Conservation (phyloP, 352 stramenopile genomes). For the Thalassiosira livingstoniorum region DNA sequence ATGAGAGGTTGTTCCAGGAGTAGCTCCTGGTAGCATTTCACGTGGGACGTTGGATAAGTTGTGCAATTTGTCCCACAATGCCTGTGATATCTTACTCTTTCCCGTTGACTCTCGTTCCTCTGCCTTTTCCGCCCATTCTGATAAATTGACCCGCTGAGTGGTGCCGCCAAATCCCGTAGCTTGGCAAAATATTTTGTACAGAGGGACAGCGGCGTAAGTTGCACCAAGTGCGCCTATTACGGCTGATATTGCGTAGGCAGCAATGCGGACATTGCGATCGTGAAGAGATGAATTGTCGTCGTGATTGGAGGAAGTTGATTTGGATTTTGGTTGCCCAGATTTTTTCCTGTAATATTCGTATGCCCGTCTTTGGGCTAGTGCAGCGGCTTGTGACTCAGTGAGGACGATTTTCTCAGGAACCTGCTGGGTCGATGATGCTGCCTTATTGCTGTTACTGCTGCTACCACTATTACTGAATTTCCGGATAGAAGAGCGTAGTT, state of each 20-base stretch:
- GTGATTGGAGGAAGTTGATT: constrained; percentile 14
- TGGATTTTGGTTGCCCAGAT: constrained; percentile 12
- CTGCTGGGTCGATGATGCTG: too few species aligned
- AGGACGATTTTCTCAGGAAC: too few species aligned
- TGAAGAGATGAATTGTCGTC: constrained; percentile 58
- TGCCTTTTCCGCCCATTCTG: constrained; percentile 64
- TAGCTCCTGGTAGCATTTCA: constrained; percentile 47
- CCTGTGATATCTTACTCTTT: constrained; percentile 46
- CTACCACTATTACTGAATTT: too few species aligned
- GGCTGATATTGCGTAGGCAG: constrained; percentile 93
- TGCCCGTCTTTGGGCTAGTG: constrained; percentile 55
- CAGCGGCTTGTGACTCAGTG: constrained; percentile 38
- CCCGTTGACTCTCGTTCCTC: constrained; percentile 44
- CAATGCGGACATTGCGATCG: constrained; percentile 90
- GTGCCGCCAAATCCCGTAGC: constrained; percentile 97
- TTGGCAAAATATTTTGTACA: constrained; percentile 99
- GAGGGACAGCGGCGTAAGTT: constrained; percentile 95
- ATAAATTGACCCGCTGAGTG: constrained; percentile 85
- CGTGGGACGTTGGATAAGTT: constrained; percentile 54
- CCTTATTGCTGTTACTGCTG: too few species aligned
- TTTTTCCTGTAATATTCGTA: constrained; percentile 69
- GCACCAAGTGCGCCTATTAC: constrained; percentile 93
- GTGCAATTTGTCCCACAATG: constrained; percentile 58
- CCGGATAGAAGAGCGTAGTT: too few species aligned
- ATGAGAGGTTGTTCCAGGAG: constrained; percentile 1